phyloP scores from a whole-genome alignment of 2,329 filamentous ascomycete species.

The Scedosporium boydii region DNA sequence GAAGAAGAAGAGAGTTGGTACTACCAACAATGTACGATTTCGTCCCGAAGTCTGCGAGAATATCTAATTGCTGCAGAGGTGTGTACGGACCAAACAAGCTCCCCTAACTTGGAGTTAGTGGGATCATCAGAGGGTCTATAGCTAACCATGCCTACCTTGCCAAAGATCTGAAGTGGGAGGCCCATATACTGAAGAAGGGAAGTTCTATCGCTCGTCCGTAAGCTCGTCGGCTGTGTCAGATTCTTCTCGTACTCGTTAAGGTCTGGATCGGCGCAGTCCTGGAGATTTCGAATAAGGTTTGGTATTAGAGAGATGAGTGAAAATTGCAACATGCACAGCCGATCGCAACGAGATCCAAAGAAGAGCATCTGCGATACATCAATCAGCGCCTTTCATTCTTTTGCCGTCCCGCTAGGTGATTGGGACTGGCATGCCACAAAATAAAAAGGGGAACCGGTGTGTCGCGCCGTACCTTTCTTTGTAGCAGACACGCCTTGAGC shows the following conservation, averaged over 20 bases:
- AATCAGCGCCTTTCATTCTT: not conserved
- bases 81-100: slow-evolving; percentile 96
- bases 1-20: slow-evolving; percentile 86
- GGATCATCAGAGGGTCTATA: slow-evolving; percentile 5
- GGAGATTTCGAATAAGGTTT: slow-evolving; percentile 79
- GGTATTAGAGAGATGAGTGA: slow-evolving; percentile 92
- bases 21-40: slow-evolving; percentile 97
- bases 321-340: slow-evolving; percentile 97
- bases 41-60: slow-evolving; percentile 85
- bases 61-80: slow-evolving; percentile 86
- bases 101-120: slow-evolving; percentile 41
- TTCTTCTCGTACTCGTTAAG: slow-evolving; percentile 74
- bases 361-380: slow-evolving; percentile 70
- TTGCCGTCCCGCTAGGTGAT: too few species aligned
- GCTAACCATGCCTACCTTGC: slow-evolving; percentile 50
- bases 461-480: slow-evolving; percentile 65
- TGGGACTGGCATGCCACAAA: too few species aligned
- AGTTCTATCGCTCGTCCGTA: slow-evolving; percentile 83
- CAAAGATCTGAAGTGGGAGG: slow-evolving; percentile 87
- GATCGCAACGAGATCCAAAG: slow-evolving; percentile 92
- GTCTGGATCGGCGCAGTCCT: slow-evolving; percentile 92
- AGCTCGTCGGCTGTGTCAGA: slow-evolving; percentile 66
- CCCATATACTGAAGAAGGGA: slow-evolving; percentile 93
- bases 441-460: not conserved
- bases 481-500: slow-evolving; percentile 85